Percentiles rank a stretch among this genome's conserved stretches.
These are phyloP conservation scores for Entonaema liquescens DNA, from an alignment of 495 filamentous ascomycete genomes.

Conservation along the genomic window DNA sequence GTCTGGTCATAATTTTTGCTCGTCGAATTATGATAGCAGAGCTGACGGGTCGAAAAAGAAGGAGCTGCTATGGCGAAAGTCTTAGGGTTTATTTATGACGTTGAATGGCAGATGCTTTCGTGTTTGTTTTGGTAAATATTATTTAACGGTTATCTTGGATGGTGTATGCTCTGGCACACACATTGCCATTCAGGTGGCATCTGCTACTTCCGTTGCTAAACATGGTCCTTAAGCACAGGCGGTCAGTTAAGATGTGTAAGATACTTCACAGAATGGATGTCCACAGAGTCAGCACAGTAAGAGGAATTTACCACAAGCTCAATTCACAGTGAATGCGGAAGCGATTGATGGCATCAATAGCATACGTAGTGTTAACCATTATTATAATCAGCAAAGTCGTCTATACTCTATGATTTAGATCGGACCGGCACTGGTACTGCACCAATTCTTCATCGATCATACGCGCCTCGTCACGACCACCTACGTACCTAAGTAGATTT, in stretches of 20 bases:
- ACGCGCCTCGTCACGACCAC: background rate
- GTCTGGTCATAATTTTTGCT: constrained; percentile 1
- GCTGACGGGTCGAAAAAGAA: background rate
- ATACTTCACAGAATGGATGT: background rate
- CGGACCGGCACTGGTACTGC: background rate
- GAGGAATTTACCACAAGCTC: background rate
- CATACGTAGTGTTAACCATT: background rate
- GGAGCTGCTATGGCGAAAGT: background rate
- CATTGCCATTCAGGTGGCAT: background rate
- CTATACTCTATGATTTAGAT: constrained; percentile 10
- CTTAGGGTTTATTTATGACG: background rate
- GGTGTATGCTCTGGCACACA: background rate
- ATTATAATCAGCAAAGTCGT: background rate
- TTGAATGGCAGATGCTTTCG: background rate
- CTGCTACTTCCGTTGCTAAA: background rate
- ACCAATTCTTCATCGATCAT: background rate
- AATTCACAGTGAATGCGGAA: too few species aligned
- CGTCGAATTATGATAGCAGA: background rate
- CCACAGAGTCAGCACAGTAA: background rate
- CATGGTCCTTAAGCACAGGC: too few species aligned
- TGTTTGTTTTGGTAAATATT: background rate
- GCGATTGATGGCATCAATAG: background rate
- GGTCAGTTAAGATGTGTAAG: background rate
- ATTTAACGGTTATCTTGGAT: background rate
- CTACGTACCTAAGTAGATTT: background rate